A percentile compares a stretch with the other conserved stretches of the same genome.
phyloP scores from a whole-genome alignment of 345 rosid species.

The Xanthoceras sorbifolium region DNA sequence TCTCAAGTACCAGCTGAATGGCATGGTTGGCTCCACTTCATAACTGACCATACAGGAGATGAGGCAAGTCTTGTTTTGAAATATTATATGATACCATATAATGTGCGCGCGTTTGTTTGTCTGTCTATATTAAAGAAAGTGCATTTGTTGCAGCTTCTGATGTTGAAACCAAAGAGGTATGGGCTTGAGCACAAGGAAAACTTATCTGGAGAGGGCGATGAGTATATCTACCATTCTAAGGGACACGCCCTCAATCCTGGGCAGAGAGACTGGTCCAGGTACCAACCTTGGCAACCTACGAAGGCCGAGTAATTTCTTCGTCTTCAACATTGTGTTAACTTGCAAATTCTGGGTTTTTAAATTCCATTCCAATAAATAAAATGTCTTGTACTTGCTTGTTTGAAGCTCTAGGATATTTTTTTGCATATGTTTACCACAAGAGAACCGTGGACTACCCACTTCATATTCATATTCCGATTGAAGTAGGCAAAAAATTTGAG shows the following conservation, averaged over 20 bases:
- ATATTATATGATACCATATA: background rate
- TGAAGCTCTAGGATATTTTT: background rate
- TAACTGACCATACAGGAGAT: conserved; percentile 97
- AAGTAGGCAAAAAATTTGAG: too few relatives aligned
- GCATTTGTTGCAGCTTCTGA: conserved; percentile 63
- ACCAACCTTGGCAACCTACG: conserved; percentile 86
- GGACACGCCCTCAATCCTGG: conserved; percentile 93
- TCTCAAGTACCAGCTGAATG: conserved; percentile 98
- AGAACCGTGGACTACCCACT: conserved; percentile 9
- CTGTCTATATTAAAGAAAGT: background rate
- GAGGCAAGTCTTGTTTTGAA: conserved; percentile 48
- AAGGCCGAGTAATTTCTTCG: conserved; percentile 45
- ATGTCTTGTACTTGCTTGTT: conserved; percentile 20
- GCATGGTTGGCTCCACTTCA: conserved; percentile 98
- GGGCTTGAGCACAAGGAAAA: conserved; percentile 88
- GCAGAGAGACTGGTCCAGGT: conserved; percentile 93
- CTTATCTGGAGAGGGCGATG: conserved; percentile 89
- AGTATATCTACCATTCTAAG: conserved; percentile 82
- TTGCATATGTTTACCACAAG: conserved; percentile 6
- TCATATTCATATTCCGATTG: conserved; percentile 1
- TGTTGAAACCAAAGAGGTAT: conserved; percentile 89
- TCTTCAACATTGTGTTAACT: conserved; percentile 1
- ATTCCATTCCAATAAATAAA: conserved; percentile 23
- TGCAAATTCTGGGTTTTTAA: conserved; percentile 5
- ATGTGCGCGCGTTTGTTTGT: background rate